These are phyloP conservation scores for Fusarium sp. DNA, from an alignment of 2,329 filamentous ascomycete genomes.

Conservation along the genomic window DNA sequence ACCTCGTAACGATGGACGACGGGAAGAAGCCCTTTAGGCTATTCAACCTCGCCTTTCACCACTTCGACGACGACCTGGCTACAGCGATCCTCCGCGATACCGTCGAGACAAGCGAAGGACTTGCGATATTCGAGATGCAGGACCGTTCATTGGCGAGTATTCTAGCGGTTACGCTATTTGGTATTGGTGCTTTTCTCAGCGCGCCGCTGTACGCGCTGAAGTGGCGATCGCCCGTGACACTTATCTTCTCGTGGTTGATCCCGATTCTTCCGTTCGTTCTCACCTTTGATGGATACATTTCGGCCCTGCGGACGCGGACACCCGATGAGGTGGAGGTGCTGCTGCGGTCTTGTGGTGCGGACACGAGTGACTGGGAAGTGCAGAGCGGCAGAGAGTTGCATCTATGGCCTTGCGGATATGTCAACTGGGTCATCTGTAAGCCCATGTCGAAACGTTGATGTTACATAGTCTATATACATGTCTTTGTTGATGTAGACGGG, in stretches of 20 bases:
- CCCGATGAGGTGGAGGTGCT: conserved; percentile 71
- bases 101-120: conserved; percentile 71
- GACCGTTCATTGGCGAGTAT: conserved; percentile 68
- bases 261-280: conserved; percentile 75
- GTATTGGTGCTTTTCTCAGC: conserved; percentile 61
- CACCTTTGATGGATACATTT: conserved; percentile 75
- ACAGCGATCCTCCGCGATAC: conserved; percentile 71
- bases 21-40: conserved; percentile 71
- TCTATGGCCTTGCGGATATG: conserved; percentile 62
- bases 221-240: conserved; percentile 62
- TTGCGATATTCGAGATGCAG: conserved; percentile 81
- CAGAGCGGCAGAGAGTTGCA: conserved; percentile 59
- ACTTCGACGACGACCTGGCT: conserved; percentile 75
- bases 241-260: conserved; percentile 74
- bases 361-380: conserved; percentile 60
- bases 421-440: conserved; percentile 64
- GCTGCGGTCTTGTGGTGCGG: conserved; percentile 63
- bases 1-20: conserved; percentile 54
- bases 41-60: conserved; percentile 81
- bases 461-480: not conserved
- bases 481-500: conserved; percentile 3
- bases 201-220: conserved; percentile 66
- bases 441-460: conserved; percentile 44
- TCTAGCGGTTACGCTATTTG: conserved; percentile 63
- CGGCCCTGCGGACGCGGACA: conserved; percentile 73